phyloP scores from a whole-genome alignment of 352 stramenopile species.

The Phytophthora pini region DNA sequence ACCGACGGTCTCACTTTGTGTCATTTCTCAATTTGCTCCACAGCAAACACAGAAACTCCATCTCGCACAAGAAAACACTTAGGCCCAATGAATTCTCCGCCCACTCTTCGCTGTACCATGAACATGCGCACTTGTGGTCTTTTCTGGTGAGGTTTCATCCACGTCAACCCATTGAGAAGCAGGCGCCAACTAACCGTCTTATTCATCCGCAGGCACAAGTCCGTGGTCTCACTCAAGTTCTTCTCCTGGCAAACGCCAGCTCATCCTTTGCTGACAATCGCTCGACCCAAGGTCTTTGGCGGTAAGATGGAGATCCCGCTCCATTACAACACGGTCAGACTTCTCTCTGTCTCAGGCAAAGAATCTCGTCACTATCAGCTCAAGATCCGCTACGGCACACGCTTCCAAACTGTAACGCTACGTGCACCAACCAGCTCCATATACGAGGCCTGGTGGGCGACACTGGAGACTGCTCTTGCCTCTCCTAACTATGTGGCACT shows the following conservation, averaged over 20 bases:
- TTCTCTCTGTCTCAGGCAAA: constrained; percentile 29
- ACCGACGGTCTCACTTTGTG: constrained; percentile 8
- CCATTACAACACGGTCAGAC: constrained; percentile 1
- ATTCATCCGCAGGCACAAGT: constrained; percentile 29
- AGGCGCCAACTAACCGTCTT: background rate
- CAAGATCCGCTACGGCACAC: constrained; percentile 23
- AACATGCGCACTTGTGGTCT: constrained; percentile 38
- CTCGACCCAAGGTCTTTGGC: constrained; percentile 30
- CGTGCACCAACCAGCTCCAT: constrained; percentile 29
- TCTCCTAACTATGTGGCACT: constrained; percentile 24
- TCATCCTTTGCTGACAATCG: constrained; percentile 22
- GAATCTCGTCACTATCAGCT: constrained; percentile 23
- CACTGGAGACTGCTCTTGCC: constrained; percentile 25
- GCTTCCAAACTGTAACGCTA: constrained; percentile 21
- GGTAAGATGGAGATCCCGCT: constrained; percentile 35
- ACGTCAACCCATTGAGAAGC: background rate
- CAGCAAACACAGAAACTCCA: constrained; percentile 9
- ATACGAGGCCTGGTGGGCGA: constrained; percentile 38
- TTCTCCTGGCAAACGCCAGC: background rate
- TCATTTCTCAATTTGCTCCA: constrained; percentile 31
- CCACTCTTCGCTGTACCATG: constrained; percentile 32
- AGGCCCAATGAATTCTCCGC: constrained; percentile 20
- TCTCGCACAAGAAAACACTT: constrained; percentile 2
- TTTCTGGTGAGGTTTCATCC: constrained; percentile 33
- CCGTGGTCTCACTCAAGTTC: constrained; percentile 32